phyloP scores from a whole-genome alignment of 1,139 yeast genomes.

The Nakaseomyces glabratus region DNA sequence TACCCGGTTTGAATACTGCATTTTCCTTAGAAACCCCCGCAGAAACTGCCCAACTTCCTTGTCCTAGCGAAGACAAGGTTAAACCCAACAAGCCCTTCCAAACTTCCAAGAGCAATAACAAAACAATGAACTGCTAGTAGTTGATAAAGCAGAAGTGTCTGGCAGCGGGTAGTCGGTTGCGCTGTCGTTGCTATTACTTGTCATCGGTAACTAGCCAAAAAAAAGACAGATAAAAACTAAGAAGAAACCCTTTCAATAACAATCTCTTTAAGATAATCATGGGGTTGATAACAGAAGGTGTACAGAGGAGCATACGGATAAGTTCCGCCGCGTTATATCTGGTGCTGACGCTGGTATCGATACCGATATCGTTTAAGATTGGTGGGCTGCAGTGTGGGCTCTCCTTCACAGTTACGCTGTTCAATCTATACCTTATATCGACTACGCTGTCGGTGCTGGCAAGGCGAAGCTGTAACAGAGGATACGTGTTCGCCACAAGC shows the following conservation, averaged over 20 bases:
- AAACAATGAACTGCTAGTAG: too few relatives aligned
- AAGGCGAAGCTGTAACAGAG: slow-evolving; percentile 38
- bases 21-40: too few relatives aligned
- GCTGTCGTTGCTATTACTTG: background rate
- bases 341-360: slow-evolving; percentile 64
- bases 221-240: background rate
- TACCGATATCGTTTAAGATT: slow-evolving; percentile 90
- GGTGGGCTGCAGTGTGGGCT: slow-evolving; percentile 90
- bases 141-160: too few relatives aligned
- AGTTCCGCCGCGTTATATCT: slow-evolving; percentile 52
- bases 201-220: background rate
- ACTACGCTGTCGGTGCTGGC: slow-evolving; percentile 61
- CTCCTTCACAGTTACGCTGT: slow-evolving; percentile 71
- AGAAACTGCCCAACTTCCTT: too few relatives aligned
- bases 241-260: background rate
- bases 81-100: too few relatives aligned
- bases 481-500: slow-evolving; percentile 43
- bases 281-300: slow-evolving; percentile 12
- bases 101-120: too few relatives aligned
- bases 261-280: background rate
- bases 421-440: slow-evolving; percentile 55
- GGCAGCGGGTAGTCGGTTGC: too few relatives aligned
- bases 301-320: slow-evolving; percentile 22
- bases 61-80: too few relatives aligned
- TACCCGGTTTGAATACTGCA: too few relatives aligned